These are phyloP conservation scores for Cordyceps pruinosa DNA, from an alignment of 2,329 filamentous ascomycete genomes.

Conservation along the genomic window DNA sequence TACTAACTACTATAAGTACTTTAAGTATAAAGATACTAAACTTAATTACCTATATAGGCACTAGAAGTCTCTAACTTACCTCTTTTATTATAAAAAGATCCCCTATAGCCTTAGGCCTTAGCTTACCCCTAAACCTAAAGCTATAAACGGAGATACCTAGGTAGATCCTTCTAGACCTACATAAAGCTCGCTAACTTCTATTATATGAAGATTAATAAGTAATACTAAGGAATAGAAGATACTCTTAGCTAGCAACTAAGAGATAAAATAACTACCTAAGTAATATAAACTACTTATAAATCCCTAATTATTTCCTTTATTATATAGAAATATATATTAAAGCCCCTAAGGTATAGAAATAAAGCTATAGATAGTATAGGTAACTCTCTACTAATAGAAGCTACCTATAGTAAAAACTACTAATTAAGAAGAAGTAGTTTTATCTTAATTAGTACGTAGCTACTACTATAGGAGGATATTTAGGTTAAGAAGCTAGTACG, in stretches of 20 bases:
- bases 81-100: too few species aligned
- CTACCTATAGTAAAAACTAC: background rate
- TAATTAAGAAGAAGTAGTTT: background rate
- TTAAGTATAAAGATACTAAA: too few species aligned
- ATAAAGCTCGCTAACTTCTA: background rate
- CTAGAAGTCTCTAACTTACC: too few species aligned
- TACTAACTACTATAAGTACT: too few species aligned
- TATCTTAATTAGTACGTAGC: background rate
- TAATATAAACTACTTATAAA: too few species aligned
- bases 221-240: background rate
- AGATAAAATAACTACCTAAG: background rate
- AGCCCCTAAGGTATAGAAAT: too few species aligned
- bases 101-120: too few species aligned
- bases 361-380: background rate
- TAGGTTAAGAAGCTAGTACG: background rate
- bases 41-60: too few species aligned
- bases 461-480: background rate
- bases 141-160: background rate
- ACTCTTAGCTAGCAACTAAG: background rate
- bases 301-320: too few species aligned
- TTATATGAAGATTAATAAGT: slow-evolving; percentile 1
- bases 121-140: too few species aligned
- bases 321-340: too few species aligned
- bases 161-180: background rate
- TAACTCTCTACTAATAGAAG: background rate